Percentiles rank a stretch among this genome's conserved stretches.
Evolutionary conservation across 78 protist species (phyloP).

Genomic region (Emiliania huxleyi): DNA sequence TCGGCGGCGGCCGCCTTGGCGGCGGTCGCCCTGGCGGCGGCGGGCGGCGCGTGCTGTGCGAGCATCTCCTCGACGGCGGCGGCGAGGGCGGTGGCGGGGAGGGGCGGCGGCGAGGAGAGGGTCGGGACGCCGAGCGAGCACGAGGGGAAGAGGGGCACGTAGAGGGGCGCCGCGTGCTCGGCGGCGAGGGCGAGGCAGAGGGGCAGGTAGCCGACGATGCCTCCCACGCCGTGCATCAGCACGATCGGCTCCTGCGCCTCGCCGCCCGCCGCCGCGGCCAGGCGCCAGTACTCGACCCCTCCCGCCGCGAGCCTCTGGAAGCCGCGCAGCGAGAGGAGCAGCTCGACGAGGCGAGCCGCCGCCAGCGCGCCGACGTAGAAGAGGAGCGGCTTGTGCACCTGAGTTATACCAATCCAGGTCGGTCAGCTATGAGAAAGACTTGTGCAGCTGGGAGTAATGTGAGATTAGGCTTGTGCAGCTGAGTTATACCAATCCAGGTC

Average conservation of each 20-base stretch:
- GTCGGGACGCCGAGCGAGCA: not conserved
- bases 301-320: not conserved
- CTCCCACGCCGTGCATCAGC: not conserved
- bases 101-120: not conserved
- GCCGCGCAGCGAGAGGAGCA: not conserved
- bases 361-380: not conserved
- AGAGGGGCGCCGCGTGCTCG: not conserved
- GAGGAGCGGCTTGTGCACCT: not conserved
- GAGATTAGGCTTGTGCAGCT: no score
- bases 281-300: not conserved
- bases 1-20: not conserved
- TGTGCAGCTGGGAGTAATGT: no score
- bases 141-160: not conserved
- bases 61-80: not conserved
- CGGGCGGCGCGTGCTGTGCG: not conserved
- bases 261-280: not conserved
- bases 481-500: no score
- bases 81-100: not conserved
- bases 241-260: not conserved
- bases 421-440: no score
- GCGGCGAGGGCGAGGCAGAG: not conserved
- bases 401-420: no score
- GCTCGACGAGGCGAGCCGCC: not conserved
- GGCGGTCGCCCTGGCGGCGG: not conserved
- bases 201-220: not conserved